These are phyloP conservation scores for Fusarium sp. DNA, from an alignment of 2,329 filamentous ascomycete genomes.

Conservation along the genomic window DNA sequence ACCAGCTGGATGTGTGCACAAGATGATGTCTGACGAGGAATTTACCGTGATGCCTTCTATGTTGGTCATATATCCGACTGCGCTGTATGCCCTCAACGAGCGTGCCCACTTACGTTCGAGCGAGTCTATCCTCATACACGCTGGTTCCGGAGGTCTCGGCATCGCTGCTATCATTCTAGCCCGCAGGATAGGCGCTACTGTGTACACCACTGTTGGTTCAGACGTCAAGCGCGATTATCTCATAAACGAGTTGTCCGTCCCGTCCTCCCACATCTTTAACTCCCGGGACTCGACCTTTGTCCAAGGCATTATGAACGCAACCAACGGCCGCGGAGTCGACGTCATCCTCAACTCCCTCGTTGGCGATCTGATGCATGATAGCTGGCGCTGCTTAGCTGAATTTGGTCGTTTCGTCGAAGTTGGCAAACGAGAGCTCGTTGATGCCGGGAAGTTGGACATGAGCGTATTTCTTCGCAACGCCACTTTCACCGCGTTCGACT, in stretches of 20 bases:
- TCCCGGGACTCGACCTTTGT: neutral
- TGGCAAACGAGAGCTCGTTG: neutral
- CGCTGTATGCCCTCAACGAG: neutral
- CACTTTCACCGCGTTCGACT: neutral
- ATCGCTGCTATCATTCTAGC: neutral
- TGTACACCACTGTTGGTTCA: neutral
- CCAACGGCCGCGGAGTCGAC: fast-evolving
- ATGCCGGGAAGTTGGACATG: neutral
- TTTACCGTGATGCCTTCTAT: neutral
- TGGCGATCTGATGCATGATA: neutral
- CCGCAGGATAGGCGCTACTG: neutral
- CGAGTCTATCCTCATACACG: neutral
- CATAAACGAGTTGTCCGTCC: neutral
- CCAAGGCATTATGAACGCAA: neutral
- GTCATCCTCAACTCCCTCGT: neutral
- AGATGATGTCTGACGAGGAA: fast-evolving
- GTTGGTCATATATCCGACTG: neutral
- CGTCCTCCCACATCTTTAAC: neutral
- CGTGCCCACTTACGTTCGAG: neutral
- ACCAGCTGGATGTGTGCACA: neutral
- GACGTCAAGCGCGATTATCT: neutral
- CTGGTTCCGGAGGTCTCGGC: neutral
- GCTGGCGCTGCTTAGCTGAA: neutral
- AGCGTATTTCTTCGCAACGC: neutral
- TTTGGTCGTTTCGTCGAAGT: neutral